Conservation (phyloP, 306 rosid species). For the Quercus gilva region DNA sequence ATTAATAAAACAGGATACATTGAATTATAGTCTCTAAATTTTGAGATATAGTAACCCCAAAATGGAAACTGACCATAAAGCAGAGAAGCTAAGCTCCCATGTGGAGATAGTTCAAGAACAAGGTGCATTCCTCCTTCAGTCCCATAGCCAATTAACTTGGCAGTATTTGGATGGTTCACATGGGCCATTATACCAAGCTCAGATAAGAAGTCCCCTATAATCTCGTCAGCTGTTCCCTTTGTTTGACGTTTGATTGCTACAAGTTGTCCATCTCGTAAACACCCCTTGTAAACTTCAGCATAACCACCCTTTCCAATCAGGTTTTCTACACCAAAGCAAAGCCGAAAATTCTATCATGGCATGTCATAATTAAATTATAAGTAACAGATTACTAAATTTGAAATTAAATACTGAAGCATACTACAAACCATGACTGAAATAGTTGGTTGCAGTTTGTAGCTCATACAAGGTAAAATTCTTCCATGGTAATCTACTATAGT, state of each 20-base stretch:
- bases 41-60: not conserved
- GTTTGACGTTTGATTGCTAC: conserved; percentile 81
- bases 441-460: conserved; percentile 66
- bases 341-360: not conserved
- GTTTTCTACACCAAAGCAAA: conserved; percentile 57
- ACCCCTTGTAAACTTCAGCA: conserved; percentile 90
- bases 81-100: conserved; percentile 86
- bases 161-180: conserved; percentile 82
- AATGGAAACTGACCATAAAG: conserved; percentile 54
- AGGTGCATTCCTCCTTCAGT: conserved; percentile 94
- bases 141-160: conserved; percentile 87
- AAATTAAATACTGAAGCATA: not conserved
- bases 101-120: conserved; percentile 78
- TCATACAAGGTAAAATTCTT: conserved; percentile 69
- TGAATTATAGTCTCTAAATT: not conserved
- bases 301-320: conserved; percentile 96
- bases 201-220: conserved; percentile 67
- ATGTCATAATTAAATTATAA: not conserved
- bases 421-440: conserved; percentile 65
- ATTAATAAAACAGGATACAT: not conserved
- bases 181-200: conserved; percentile 96
- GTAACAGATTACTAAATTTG: not conserved
- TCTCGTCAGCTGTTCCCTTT: conserved; percentile 77
- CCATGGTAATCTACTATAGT: conserved; percentile 64
- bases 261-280: conserved; percentile 58